Evolutionary conservation across 108 stramenopile genomes (phyloP).

Genomic region (Aureococcus anophagefferens): DNA sequence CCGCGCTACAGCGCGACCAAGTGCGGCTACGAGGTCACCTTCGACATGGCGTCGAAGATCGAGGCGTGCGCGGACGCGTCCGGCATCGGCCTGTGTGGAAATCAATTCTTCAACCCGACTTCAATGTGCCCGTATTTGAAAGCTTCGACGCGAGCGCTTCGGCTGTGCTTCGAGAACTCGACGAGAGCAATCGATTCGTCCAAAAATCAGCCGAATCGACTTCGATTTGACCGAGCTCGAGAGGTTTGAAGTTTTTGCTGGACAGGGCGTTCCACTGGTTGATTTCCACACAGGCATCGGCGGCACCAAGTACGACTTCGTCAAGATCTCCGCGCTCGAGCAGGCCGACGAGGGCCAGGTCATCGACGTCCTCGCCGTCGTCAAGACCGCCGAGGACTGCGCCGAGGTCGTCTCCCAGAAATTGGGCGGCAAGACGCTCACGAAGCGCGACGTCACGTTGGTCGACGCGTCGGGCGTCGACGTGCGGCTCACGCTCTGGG

Average conservation of each 20-base stretch:
- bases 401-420: background rate
- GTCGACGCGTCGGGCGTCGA: constrained; percentile 34
- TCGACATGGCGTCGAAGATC: constrained; percentile 22
- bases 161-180: too few relatives aligned
- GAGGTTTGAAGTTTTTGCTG: too few relatives aligned
- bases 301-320: background rate
- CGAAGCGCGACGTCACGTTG: constrained; percentile 71
- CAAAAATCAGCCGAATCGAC: too few relatives aligned
- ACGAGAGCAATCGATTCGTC: too few relatives aligned
- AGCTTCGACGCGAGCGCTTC: too few relatives aligned
- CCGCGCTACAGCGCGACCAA: constrained; percentile 24
- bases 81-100: too few relatives aligned
- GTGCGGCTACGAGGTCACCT: constrained; percentile 39
- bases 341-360: background rate
- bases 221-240: too few relatives aligned
- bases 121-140: too few relatives aligned
- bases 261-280: too few relatives aligned
- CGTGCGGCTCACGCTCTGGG: constrained; percentile 35
- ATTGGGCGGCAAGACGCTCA: constrained; percentile 22
- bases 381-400: too few relatives aligned
- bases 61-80: constrained; percentile 13
- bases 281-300: too few relatives aligned
- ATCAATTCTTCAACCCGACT: too few relatives aligned
- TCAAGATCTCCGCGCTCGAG: constrained; percentile 2
- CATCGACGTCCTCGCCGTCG: constrained; percentile 26